These are phyloP conservation scores for Thermomucor indicae-seudaticae DNA, from an alignment of 371 early-diverging fungal species.

Conservation along the genomic window DNA sequence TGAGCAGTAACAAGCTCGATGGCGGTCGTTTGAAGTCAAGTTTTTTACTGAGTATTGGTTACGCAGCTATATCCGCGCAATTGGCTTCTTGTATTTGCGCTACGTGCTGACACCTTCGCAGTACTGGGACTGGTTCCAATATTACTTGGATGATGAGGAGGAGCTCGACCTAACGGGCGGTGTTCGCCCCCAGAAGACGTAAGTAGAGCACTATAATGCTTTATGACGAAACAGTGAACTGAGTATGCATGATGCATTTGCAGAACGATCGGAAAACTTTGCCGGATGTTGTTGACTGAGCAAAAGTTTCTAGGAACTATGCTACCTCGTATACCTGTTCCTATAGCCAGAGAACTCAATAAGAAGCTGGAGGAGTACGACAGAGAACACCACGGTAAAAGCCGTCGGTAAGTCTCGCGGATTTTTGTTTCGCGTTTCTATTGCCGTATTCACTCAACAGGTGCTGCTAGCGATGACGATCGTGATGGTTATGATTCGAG, in stretches of 20 bases:
- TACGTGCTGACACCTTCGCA: slow-evolving; percentile 79
- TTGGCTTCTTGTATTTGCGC: slow-evolving; percentile 83
- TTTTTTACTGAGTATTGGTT: background rate
- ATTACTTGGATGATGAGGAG: slow-evolving; percentile 78
- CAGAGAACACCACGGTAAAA: slow-evolving; percentile 16
- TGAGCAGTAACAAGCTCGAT: too few relatives aligned
- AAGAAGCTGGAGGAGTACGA: slow-evolving; percentile 60
- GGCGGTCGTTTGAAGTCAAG: background rate
- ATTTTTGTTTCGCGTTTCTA: background rate
- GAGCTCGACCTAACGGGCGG: slow-evolving; percentile 67
- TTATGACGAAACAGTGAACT: background rate
- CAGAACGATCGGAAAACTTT: slow-evolving; percentile 73
- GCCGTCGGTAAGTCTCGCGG: background rate
- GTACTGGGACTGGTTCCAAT: slow-evolving; percentile 82
- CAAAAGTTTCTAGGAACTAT: slow-evolving; percentile 75
- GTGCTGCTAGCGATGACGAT: slow-evolving; percentile 1
- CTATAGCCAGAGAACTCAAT: slow-evolving; percentile 74
- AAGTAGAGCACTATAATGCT: slow-evolving; percentile 19
- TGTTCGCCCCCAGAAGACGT: slow-evolving; percentile 58
- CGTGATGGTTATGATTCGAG: slow-evolving; percentile 1
- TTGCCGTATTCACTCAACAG: background rate
- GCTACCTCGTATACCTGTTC: slow-evolving; percentile 81
- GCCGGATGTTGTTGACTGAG: slow-evolving; percentile 63
- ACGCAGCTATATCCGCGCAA: slow-evolving; percentile 71
- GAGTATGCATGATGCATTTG: slow-evolving; percentile 3